These are phyloP conservation scores for Juglanconis oblonga DNA, from an alignment of 2,329 filamentous ascomycete species.

Conservation along the genomic window DNA sequence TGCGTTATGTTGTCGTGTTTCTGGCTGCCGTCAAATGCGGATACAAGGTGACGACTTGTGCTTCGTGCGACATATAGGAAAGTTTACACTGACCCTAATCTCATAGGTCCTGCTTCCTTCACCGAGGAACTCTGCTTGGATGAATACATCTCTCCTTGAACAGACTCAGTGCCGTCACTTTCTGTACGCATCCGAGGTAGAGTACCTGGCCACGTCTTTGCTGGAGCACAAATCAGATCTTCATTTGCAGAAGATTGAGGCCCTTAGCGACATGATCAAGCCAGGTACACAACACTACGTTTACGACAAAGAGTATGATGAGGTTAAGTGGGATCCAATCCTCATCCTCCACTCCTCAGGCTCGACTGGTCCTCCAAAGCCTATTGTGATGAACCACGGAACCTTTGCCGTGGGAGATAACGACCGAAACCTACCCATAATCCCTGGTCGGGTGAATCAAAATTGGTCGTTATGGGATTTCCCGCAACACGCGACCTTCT, in stretches of 20 bases:
- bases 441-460: conserved; percentile 20
- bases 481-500: conserved; percentile 13
- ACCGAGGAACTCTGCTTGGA: conserved; percentile 10
- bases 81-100: background rate
- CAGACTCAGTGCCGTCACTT: conserved; percentile 10
- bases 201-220: background rate
- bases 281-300: conserved; percentile 4
- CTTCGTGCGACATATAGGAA: background rate
- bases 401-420: conserved; percentile 18
- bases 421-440: conserved; percentile 13
- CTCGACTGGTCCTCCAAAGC: conserved; percentile 21
- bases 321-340: conserved; percentile 17
- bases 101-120: conserved; percentile 6
- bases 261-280: conserved; percentile 11
- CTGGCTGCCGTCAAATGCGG: conserved; percentile 15
- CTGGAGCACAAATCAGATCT: conserved; percentile 1
- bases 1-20: conserved; percentile 9
- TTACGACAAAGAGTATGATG: conserved; percentile 18
- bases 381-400: conserved; percentile 21
- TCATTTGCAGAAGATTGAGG: background rate
- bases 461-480: conserved; percentile 20
- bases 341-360: conserved; percentile 21
- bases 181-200: background rate
- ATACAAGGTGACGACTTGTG: background rate
- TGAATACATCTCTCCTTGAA: conserved; percentile 12